Base-by-base conservation (phyloP, 1,284 basidiomycete genomes). In the Malassezia furfur region DNA sequence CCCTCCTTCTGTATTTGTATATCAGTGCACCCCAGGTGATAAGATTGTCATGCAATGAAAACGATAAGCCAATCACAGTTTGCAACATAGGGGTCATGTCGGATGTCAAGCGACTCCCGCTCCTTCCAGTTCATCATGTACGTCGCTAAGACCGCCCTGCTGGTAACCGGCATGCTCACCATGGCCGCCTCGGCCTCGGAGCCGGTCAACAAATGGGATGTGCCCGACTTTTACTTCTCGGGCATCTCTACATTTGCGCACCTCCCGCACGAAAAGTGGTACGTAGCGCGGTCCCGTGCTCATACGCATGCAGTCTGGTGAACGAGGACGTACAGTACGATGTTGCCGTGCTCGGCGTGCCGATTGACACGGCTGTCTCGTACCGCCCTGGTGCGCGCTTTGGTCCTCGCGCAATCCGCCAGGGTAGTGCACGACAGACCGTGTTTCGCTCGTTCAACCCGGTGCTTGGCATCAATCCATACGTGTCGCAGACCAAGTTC, bases 161-260 rank as follows among this genome's bases (percentile, higher is more conserved):
- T 40, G 10, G 10, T 40, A 14, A 10, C 14, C 9, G 15, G 22
- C 17, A 22, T 40, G 1, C 10, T 40, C 7, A 22, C 38, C 14
- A 5, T n/a, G 17, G 38, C 5, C 9, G 38, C 80, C 8, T 85
- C 94, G 22, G 9, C 43, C 1, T 30, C 43, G 10, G 19, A 21
- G 19, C 25, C n/a, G 1, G 45, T 31, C 9, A 47, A 32, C 25
- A 47, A 47, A 21, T 47, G 45, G 47, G 47, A 48, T 36, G 32
- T 48, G 7, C 47, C 47, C 17, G 34, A 48, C 47, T 48, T 48
- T 48, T 50, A 40, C 38, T 40, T 40, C 38, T 40, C 38, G 38
- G 38, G 38, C 38, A 22, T 40, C 9, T 64, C 60, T 43, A 66
- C 62, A 2, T 66, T 63, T 21, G 62, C 64, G 11, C 64, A 64